A percentile compares a stretch with the other conserved stretches of the same genome.
Conservation (phyloP, 192 early-diverging fungal genomes). For the Backusella liffmaniae region DNA sequence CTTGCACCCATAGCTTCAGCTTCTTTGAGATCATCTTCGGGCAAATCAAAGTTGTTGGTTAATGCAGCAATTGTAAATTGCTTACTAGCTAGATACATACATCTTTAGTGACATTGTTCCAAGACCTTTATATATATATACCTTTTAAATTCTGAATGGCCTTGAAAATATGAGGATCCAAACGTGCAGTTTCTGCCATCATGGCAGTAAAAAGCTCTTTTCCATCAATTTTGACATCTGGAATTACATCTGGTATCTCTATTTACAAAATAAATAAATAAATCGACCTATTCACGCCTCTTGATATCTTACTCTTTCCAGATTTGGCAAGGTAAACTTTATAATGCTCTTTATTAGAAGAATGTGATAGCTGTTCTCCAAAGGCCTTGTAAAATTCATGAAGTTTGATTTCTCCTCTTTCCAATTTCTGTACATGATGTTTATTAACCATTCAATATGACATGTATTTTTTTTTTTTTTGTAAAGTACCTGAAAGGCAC, state of each 20-base stretch:
- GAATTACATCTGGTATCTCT: slow-evolving; percentile 14
- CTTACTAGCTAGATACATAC: slow-evolving; percentile 33
- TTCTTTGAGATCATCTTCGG: slow-evolving; percentile 38
- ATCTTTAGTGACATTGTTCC: neutral
- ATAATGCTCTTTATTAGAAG: slow-evolving; percentile 48
- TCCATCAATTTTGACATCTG: slow-evolving; percentile 49
- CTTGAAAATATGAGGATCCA: slow-evolving; percentile 45
- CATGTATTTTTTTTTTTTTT: neutral
- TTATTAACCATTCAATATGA: neutral
- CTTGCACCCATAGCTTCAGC: slow-evolving; percentile 32
- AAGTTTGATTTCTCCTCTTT: slow-evolving; percentile 61
- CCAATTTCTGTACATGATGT: slow-evolving; percentile 39
- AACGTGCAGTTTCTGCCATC: slow-evolving; percentile 55
- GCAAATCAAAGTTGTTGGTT: slow-evolving; percentile 78
- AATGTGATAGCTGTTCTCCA: slow-evolving; percentile 57
- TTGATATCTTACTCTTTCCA: slow-evolving; percentile 20
- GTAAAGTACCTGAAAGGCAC: slow-evolving; percentile 41
- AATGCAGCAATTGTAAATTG: slow-evolving; percentile 70
- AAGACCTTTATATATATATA: neutral
- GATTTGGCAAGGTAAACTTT: slow-evolving; percentile 36
- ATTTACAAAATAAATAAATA: neutral
- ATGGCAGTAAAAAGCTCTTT: slow-evolving; percentile 57
- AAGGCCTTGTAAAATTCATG: slow-evolving; percentile 57
- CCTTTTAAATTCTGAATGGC: slow-evolving; percentile 50
- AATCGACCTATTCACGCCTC: neutral